A percentile compares a stretch with the other conserved stretches of the same genome.
These are phyloP conservation scores for Saturnispora quitensis DNA, from an alignment of 805 yeast species.

Conservation along the genomic window DNA sequence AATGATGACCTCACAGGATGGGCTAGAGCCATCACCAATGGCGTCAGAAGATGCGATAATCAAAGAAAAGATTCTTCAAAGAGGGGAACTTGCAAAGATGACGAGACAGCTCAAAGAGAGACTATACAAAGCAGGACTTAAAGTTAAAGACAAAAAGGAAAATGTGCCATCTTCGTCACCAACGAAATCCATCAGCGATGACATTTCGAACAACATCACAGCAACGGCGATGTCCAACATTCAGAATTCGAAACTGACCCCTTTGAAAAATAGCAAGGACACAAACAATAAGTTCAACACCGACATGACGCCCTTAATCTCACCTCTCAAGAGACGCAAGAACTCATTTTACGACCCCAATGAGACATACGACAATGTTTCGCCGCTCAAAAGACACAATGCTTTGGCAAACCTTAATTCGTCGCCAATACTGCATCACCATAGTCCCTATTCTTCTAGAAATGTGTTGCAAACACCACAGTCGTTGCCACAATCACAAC, in stretches of 20 bases:
- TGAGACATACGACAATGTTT: conserved; percentile 14
- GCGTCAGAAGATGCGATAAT: conserved; percentile 30
- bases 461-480: conserved; percentile 14
- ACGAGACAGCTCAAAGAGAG: conserved; percentile 36
- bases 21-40: conserved; percentile 4
- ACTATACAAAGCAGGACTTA: conserved; percentile 33
- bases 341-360: conserved; percentile 10
- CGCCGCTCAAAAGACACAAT: conserved; percentile 23
- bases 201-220: conserved; percentile 11
- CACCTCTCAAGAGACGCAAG: conserved; percentile 25
- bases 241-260: conserved; percentile 11
- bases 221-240: conserved; percentile 16
- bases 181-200: conserved; percentile 10
- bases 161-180: conserved; percentile 16
- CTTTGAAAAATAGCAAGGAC: conserved; percentile 6
- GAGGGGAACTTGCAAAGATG: conserved; percentile 38
- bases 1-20: conserved; percentile 3
- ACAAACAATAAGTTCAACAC: background rate
- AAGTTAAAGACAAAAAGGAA: conserved; percentile 25
- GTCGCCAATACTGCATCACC: conserved; percentile 22
- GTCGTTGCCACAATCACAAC: conserved; percentile 11
- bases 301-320: conserved; percentile 12
- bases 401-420: conserved; percentile 20
- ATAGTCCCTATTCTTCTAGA: conserved; percentile 16
- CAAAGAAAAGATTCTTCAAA: conserved; percentile 35